Percentiles rank a stretch among this genome's conserved stretches.
Conservation (phyloP, 352 stramenopile genomes). For the Phytopythium oedochilum region DNA sequence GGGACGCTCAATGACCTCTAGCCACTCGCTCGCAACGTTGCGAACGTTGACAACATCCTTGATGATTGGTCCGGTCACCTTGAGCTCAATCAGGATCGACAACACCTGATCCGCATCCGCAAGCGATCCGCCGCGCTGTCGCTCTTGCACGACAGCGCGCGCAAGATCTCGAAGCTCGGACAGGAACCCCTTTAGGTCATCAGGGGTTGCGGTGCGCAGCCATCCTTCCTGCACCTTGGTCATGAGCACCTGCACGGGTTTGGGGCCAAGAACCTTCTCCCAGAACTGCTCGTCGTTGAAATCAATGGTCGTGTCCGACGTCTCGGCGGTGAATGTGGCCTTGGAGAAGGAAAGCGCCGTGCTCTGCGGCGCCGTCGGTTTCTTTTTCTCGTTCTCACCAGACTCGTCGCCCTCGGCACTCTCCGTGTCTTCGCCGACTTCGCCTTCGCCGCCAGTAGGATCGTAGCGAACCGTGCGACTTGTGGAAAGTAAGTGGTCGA, state of each 20-base stretch:
- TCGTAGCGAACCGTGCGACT: conserved; percentile 89
- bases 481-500: conserved; percentile 77
- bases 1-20: conserved; percentile 85
- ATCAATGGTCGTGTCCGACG: conserved; percentile 84
- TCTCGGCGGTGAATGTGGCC: conserved; percentile 83
- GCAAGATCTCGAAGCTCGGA: conserved; percentile 70
- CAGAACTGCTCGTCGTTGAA: conserved; percentile 91
- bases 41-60: conserved; percentile 77
- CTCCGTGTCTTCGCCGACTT: conserved; percentile 29
- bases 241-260: conserved; percentile 84
- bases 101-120: conserved; percentile 82
- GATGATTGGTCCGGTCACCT: conserved; percentile 76
- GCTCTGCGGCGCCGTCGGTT: conserved; percentile 36
- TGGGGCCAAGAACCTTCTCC: conserved; percentile 87
- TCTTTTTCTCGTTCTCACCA: conserved; percentile 15
- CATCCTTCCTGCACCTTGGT: conserved; percentile 85
- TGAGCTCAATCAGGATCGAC: conserved; percentile 85
- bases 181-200: conserved; percentile 84
- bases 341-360: conserved; percentile 86
- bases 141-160: conserved; percentile 78
- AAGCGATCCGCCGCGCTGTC: conserved; percentile 77
- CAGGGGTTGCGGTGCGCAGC: conserved; percentile 60
- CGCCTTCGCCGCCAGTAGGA: conserved; percentile 48
- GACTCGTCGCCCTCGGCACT: conserved; percentile 33
- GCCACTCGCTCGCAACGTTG: conserved; percentile 68